phyloP scores from a whole-genome alignment of 116 monocot genomes.

The Papilionanthe hybrid region DNA sequence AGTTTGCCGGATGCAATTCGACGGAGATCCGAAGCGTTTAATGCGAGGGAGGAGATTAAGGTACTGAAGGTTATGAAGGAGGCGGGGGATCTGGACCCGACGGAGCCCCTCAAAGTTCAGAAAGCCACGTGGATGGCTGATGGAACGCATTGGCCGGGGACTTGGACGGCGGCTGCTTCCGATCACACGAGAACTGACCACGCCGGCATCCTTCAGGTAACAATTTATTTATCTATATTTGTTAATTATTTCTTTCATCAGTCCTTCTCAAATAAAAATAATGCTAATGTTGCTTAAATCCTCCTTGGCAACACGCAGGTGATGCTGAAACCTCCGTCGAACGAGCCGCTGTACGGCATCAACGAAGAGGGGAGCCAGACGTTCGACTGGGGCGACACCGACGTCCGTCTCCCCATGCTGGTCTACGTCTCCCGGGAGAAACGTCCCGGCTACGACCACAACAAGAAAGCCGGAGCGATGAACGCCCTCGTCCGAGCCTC shows the following conservation, averaged over 20 bases:
- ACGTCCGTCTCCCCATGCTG: slow-evolving; percentile 23
- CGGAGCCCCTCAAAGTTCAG: slow-evolving; percentile 30
- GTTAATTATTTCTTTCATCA: too few relatives aligned
- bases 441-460: slow-evolving; percentile 23
- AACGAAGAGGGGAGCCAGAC: slow-evolving; percentile 9
- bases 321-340: slow-evolving; percentile 24
- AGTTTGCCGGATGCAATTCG: slow-evolving; percentile 44
- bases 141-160: slow-evolving; percentile 32
- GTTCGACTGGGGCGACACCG: slow-evolving; percentile 14
- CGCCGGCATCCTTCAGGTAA: slow-evolving; percentile 46
- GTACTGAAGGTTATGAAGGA: slow-evolving; percentile 34
- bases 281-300: too few relatives aligned
- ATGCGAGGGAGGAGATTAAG: slow-evolving; percentile 58
- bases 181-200: slow-evolving; percentile 39
- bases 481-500: slow-evolving; percentile 27
- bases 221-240: not conserved
- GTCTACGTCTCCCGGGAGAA: slow-evolving; percentile 30
- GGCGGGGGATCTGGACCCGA: slow-evolving; percentile 20
- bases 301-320: slow-evolving; percentile 3
- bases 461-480: slow-evolving; percentile 31
- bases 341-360: slow-evolving; percentile 13
- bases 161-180: slow-evolving; percentile 23
- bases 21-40: slow-evolving; percentile 42
- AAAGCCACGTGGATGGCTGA: slow-evolving; percentile 62
- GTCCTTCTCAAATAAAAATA: too few relatives aligned